A percentile compares a stretch with the other conserved stretches of the same genome.
phyloP scores from a whole-genome alignment of 495 filamentous ascomycete genomes.

The Aspergillus kassunensis region DNA sequence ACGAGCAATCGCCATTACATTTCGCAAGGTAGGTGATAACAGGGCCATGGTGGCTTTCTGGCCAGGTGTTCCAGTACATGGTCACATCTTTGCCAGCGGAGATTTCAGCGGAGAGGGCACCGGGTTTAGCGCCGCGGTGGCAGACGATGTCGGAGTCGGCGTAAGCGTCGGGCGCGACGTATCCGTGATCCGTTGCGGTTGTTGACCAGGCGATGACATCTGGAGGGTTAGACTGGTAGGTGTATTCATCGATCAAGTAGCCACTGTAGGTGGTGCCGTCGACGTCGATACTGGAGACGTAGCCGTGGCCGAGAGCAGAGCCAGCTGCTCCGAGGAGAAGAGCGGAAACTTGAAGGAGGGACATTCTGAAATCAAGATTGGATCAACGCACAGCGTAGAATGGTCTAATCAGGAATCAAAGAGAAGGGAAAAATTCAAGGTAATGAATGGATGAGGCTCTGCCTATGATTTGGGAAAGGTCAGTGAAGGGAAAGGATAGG shows the following conservation, averaged over 20 bases:
- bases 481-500: too few relatives aligned
- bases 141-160: constrained; percentile 62
- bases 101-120: constrained; percentile 48
- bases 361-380: not conserved
- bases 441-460: too few relatives aligned
- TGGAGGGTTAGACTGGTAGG: constrained; percentile 39
- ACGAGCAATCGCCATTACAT: constrained; percentile 63
- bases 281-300: constrained; percentile 15
- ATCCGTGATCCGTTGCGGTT: constrained; percentile 55
- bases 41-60: constrained; percentile 62
- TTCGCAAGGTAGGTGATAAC: constrained; percentile 71
- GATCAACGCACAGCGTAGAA: not conserved
- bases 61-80: constrained; percentile 65
- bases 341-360: constrained; percentile 9
- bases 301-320: constrained; percentile 10
- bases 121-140: constrained; percentile 54
- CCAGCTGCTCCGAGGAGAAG: constrained; percentile 9
- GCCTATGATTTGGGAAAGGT: too few relatives aligned
- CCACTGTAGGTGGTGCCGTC: constrained; percentile 14
- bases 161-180: constrained; percentile 47
- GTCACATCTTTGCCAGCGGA: constrained; percentile 50
- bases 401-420: too few relatives aligned
- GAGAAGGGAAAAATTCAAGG: too few relatives aligned
- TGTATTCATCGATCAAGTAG: constrained; percentile 27
- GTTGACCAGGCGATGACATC: constrained; percentile 53